Percentiles rank a stretch among this genome's conserved stretches.
Conservation (phyloP, 2,329 filamentous ascomycete genomes). For the Trichoderma breve region DNA sequence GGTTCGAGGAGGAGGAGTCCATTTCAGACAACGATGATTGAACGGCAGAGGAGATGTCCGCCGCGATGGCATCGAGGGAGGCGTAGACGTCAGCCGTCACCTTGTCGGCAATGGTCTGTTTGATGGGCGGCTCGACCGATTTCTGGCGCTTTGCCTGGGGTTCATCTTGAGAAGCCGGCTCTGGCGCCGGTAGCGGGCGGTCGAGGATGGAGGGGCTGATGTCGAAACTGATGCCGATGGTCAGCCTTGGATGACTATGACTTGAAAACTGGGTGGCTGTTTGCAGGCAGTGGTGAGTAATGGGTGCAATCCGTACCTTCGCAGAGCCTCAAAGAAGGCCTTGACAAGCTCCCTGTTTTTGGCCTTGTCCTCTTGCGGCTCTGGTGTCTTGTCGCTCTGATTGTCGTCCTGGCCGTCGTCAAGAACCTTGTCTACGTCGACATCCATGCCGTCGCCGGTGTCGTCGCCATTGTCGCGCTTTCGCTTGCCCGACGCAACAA, state of each 20-base stretch:
- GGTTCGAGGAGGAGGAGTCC: constrained; percentile 34
- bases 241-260: constrained; percentile 29
- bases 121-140: constrained; percentile 43
- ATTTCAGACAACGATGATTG: constrained; percentile 50
- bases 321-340: constrained; percentile 39
- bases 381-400: not conserved
- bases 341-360: constrained; percentile 38
- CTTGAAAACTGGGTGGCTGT: not conserved
- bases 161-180: constrained; percentile 42
- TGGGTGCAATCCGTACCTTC: constrained; percentile 34
- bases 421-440: constrained; percentile 22
- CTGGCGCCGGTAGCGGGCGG: constrained; percentile 47
- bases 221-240: constrained; percentile 47
- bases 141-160: constrained; percentile 62
- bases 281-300: not conserved
- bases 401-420: not conserved
- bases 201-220: constrained; percentile 54
- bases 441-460: constrained; percentile 29
- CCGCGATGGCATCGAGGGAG: constrained; percentile 63
- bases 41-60: constrained; percentile 52
- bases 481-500: constrained; percentile 49
- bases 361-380: not conserved
- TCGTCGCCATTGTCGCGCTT: constrained; percentile 54
- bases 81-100: constrained; percentile 51
- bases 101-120: constrained; percentile 54